A percentile compares a stretch with the other conserved stretches of the same genome.
Evolutionary conservation across 2,329 filamentous ascomycete species (phyloP).

Genomic region (Fusarium compactum): DNA sequence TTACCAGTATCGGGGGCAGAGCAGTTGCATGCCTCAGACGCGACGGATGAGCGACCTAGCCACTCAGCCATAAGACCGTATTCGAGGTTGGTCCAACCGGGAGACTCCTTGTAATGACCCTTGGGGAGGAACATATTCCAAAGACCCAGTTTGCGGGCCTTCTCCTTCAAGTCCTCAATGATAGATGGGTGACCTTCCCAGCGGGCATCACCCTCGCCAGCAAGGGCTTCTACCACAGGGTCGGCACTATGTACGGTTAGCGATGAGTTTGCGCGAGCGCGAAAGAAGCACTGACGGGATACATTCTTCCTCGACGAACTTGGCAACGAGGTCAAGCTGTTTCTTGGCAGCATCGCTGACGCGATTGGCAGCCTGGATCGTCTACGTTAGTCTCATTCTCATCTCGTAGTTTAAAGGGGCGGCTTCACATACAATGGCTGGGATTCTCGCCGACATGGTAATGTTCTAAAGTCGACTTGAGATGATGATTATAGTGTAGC

Average conservation of each 20-base stretch:
- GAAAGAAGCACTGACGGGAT: conserved; percentile 69
- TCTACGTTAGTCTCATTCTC: conserved; percentile 17
- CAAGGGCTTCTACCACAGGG: conserved; percentile 80
- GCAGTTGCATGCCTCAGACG: conserved; percentile 90
- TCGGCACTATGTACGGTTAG: conserved; percentile 70
- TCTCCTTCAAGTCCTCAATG: conserved; percentile 89
- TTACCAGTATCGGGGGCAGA: conserved; percentile 93
- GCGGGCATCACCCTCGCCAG: conserved; percentile 79
- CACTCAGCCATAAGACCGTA: conserved; percentile 98
- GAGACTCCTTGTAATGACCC: conserved; percentile 94
- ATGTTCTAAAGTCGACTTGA: conserved; percentile 1
- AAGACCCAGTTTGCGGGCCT: conserved; percentile 84
- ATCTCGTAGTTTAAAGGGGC: neutral
- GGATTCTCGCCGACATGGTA: conserved; percentile 52
- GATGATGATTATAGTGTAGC: conserved; percentile 10
- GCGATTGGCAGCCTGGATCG: conserved; percentile 60
- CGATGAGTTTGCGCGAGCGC: neutral
- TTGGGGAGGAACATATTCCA: conserved; percentile 99
- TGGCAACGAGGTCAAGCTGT: conserved; percentile 88
- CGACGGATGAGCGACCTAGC: conserved; percentile 85
- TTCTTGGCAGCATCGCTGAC: conserved; percentile 88
- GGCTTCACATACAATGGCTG: conserved; percentile 48
- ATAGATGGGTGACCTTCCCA: conserved; percentile 85
- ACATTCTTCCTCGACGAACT: conserved; percentile 97
- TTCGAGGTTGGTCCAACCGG: conserved; percentile 94